These are phyloP conservation scores for Annona cherimola DNA, from an alignment of 164 flowering plant genomes.

Conservation along the genomic window DNA sequence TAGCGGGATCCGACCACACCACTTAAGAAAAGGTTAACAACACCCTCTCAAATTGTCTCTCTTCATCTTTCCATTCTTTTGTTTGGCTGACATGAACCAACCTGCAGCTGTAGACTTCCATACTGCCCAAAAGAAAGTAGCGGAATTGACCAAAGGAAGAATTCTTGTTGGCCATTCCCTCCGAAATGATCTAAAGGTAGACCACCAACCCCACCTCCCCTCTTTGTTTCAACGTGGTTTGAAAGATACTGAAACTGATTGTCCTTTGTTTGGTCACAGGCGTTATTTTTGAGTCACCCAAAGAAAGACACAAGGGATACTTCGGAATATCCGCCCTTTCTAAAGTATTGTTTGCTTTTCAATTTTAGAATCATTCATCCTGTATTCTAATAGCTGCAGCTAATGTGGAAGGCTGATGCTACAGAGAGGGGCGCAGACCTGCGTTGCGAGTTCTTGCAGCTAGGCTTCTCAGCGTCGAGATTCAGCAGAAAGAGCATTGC, in stretches of 20 bases:
- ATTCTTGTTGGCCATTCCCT: conserved; percentile 94
- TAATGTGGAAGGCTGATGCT: conserved; percentile 9
- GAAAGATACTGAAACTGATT: not conserved
- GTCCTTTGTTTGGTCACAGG: conserved; percentile 35
- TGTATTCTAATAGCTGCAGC: not conserved
- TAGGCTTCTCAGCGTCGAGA: conserved; percentile 63
- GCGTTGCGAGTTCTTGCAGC: conserved; percentile 71
- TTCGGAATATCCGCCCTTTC: conserved; percentile 64
- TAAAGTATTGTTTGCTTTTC: conserved; percentile 34
- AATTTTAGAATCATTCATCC: not conserved
- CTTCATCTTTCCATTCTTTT: not conserved
- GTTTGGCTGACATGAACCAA: not conserved
- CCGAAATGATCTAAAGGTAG: conserved; percentile 83
- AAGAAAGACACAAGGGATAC: conserved; percentile 80
- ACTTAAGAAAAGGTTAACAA: conserved; percentile 67
- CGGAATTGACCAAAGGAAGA: conserved; percentile 72
- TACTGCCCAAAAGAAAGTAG: conserved; percentile 66
- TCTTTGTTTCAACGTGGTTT: not conserved
- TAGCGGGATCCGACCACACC: conserved; percentile 83
- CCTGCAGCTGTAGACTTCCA: conserved; percentile 71
- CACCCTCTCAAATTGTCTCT: not conserved
- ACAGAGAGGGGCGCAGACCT: conserved; percentile 59
- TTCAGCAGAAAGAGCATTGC: conserved; percentile 90
- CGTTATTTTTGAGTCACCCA: conserved; percentile 73
- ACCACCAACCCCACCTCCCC: not conserved